Evolutionary conservation across 2,329 filamentous ascomycete species (phyloP), one percentile per base, ranked within the genome.

Genomic region (Pseudogymnoascus verrucosus): DNA sequence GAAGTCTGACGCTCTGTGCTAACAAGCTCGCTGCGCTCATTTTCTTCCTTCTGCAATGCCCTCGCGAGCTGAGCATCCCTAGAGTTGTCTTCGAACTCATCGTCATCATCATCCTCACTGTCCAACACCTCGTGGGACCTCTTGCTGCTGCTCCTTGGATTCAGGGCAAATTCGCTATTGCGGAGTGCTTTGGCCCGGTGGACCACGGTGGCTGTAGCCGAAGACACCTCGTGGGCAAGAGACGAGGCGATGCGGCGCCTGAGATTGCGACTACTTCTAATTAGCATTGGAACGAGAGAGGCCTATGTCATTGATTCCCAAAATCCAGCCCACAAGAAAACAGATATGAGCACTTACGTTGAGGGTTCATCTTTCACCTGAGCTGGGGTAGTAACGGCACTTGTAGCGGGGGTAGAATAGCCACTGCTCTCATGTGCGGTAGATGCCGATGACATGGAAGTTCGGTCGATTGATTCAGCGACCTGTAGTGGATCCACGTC

Each of bases 331-430:
- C 19, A 8, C 12, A 12, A 47, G 40, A 42, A 42, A 23, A 11
- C 4, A n/a, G 42, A 8, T 42, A 42, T 65, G 63, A 26, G 67
- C 67, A 69, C 67, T 68, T 68, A 69, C 71, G 65, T 72, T 69
- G 28, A 34, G 47, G 47, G 26, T 57, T 57, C 47, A 57, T 57
- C 8, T 31, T 57, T 78, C 76, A 21, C 68, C 14, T 70, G 44
- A 7, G 76, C 78, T 3, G 84, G 85, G 8, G 85, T 87, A 16
- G 77, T 78, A 57, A 78, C 76, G 62, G 80, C 78, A 72, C 84
- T 87, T 19, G 87, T 89, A 39, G 78, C 82, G 4, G 86, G 85
- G 3, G 87, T 89, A 64, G 84, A 85, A 69, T 81, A 82, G 16
- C 79, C 82, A 39, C 78, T 77, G 39, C 65, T 66, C 10, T 77